phyloP scores from a whole-genome alignment of 1,139 yeast genomes.

The Zhuliangozyma parablackwelliae region DNA sequence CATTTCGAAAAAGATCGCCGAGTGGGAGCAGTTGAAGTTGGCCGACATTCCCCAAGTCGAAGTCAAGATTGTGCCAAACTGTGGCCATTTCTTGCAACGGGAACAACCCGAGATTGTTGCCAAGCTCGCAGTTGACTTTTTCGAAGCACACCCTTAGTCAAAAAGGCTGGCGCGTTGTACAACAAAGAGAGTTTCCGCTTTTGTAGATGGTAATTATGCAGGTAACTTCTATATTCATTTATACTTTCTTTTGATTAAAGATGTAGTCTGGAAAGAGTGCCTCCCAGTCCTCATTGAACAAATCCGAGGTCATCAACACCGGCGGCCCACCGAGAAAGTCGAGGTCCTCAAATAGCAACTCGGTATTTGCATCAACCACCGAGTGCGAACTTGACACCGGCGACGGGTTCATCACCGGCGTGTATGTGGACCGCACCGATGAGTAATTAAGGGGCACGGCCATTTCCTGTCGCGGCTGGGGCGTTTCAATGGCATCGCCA shows the following conservation, averaged over 20 bases:
- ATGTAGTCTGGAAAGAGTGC: slow-evolving; percentile 43
- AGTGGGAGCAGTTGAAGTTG: slow-evolving; percentile 22
- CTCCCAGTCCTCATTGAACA: slow-evolving; percentile 50
- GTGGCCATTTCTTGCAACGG: slow-evolving; percentile 42
- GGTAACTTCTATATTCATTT: too few relatives aligned
- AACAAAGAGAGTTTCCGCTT: too few relatives aligned
- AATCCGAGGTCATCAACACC: slow-evolving; percentile 48
- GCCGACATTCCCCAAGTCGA: slow-evolving; percentile 17
- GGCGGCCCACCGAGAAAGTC: slow-evolving; percentile 53
- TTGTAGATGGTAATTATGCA: too few relatives aligned
- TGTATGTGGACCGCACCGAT: slow-evolving; percentile 2
- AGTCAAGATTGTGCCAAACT: slow-evolving; percentile 25
- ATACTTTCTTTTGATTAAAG: slow-evolving; percentile 13
- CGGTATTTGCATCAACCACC: slow-evolving; percentile 18
- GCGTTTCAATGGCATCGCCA: slow-evolving; percentile 5
- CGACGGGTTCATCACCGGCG: neutral
- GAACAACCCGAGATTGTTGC: slow-evolving; percentile 34
- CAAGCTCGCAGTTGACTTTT: slow-evolving; percentile 25
- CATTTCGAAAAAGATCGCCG: slow-evolving; percentile 28
- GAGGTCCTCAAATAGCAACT: slow-evolving; percentile 20
- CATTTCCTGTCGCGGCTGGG: neutral
- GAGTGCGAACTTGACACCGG: slow-evolving; percentile 8
- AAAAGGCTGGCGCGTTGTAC: too few relatives aligned
- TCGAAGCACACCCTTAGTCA: slow-evolving; percentile 8
- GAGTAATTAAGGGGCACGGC: too few relatives aligned